These are phyloP conservation scores for Hansenula lynferdii DNA, from an alignment of 1,139 yeast genomes.

Conservation along the genomic window DNA sequence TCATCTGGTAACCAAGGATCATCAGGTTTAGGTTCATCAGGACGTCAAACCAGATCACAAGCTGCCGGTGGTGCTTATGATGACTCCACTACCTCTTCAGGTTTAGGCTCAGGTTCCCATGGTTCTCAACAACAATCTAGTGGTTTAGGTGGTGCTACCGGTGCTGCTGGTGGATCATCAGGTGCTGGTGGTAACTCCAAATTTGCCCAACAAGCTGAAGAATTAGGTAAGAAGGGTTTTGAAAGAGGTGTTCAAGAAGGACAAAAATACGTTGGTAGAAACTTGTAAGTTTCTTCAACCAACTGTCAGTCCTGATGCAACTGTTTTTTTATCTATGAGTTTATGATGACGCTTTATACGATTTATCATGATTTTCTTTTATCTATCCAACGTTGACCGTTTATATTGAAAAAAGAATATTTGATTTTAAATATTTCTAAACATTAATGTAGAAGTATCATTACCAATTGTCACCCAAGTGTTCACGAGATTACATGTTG, in stretches of 20 bases:
- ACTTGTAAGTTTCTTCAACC: conserved; percentile 1
- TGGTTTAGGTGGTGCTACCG: conserved; percentile 1
- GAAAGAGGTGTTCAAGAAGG: conserved; percentile 18
- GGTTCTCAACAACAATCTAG: conserved; percentile 2
- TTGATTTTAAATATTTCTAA: too few relatives aligned
- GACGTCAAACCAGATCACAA: conserved; percentile 22
- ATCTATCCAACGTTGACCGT: too few relatives aligned
- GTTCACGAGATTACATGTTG: too few relatives aligned
- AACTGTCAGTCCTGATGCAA: too few relatives aligned
- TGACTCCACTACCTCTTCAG: neutral
- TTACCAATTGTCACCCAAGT: too few relatives aligned
- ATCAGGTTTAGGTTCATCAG: neutral
- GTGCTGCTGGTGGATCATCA: conserved; percentile 1
- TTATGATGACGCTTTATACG: neutral
- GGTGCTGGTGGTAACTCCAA: conserved; percentile 4
- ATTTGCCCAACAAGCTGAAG: conserved; percentile 16
- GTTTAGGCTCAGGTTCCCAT: too few relatives aligned
- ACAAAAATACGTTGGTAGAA: conserved; percentile 16
- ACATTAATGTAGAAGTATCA: too few relatives aligned
- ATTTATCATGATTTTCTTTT: neutral
- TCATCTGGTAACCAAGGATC: neutral
- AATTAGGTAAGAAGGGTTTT: conserved; percentile 16
- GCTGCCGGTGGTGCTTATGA: conserved; percentile 6
- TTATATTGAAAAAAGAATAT: too few relatives aligned
- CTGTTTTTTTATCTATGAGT: conserved; percentile 25